Evolutionary conservation across 768 basidiomycete species (phyloP).

Genomic region (Phaeotremella fagi): DNA sequence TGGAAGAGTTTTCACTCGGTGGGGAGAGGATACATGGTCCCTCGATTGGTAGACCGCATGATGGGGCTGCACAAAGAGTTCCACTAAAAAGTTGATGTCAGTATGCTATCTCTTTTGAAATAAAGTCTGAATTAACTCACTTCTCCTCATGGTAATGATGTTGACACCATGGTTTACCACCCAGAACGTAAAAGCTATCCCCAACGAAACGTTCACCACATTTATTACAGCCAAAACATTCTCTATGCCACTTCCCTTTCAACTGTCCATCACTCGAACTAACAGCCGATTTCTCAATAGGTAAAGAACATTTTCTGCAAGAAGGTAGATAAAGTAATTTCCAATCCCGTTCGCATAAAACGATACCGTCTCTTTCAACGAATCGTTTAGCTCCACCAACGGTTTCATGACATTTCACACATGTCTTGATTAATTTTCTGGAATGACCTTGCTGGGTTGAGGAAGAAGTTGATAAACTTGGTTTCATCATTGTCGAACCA

Average conservation of each 20-base stretch:
- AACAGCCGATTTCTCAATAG: slow-evolving; percentile 87
- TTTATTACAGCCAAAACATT: slow-evolving; percentile 80
- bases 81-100: slow-evolving; percentile 48
- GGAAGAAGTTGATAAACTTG: neutral
- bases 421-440: slow-evolving; percentile 48
- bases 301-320: slow-evolving; percentile 78
- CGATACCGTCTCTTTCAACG: slow-evolving; percentile 72
- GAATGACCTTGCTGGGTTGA: neutral
- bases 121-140: slow-evolving; percentile 26
- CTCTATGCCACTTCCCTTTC: slow-evolving; percentile 89
- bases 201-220: slow-evolving; percentile 89
- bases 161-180: slow-evolving; percentile 82
- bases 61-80: slow-evolving; percentile 72
- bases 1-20: slow-evolving; percentile 51
- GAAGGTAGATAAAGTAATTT: slow-evolving; percentile 94
- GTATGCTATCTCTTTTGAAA: neutral
- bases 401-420: slow-evolving; percentile 63
- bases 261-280: slow-evolving; percentile 88
- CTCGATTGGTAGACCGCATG: slow-evolving; percentile 84
- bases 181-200: slow-evolving; percentile 84
- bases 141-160: slow-evolving; percentile 92
- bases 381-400: slow-evolving; percentile 66
- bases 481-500: neutral
- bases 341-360: slow-evolving; percentile 88
- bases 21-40: slow-evolving; percentile 80